phyloP scores from a whole-genome alignment of 2,329 filamentous ascomycete genomes.

The Metarhizium guizhouense region DNA sequence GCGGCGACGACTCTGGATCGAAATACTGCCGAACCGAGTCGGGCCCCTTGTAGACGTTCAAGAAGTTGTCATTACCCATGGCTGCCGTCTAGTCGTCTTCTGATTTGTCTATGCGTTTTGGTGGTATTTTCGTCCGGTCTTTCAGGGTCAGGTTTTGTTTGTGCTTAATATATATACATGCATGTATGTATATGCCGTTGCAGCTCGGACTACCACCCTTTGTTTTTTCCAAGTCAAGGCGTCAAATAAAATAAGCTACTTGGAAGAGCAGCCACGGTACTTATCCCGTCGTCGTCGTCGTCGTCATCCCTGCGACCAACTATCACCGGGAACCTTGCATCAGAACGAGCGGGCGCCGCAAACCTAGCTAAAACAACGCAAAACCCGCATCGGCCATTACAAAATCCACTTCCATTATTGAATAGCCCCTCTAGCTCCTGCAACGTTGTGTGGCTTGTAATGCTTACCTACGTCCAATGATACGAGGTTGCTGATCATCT shows the following conservation, averaged over 20 bases:
- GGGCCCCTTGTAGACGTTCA: conserved; percentile 49
- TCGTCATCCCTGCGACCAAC: neutral
- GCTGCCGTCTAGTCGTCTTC: neutral
- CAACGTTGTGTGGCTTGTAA: neutral
- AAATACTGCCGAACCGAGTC: conserved; percentile 49
- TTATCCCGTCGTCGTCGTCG: neutral
- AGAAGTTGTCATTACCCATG: conserved; percentile 7
- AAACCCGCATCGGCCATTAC: neutral
- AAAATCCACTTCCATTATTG: neutral
- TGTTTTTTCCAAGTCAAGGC: neutral
- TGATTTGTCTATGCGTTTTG: neutral
- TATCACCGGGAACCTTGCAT: neutral
- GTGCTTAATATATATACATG: neutral
- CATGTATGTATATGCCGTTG: neutral
- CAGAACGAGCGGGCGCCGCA: neutral
- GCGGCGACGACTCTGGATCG: conserved; percentile 46
- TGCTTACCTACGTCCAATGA: neutral
- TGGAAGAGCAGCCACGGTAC: neutral
- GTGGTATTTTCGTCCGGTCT: neutral
- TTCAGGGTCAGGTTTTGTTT: neutral
- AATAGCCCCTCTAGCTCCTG: neutral
- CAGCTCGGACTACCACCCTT: neutral
- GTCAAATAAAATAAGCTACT: neutral
- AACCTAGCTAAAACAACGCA: neutral
- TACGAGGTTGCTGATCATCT: neutral